Evolutionary conservation across 2,329 filamentous ascomycete genomes (phyloP).

Genomic region (Xylaria sp.): DNA sequence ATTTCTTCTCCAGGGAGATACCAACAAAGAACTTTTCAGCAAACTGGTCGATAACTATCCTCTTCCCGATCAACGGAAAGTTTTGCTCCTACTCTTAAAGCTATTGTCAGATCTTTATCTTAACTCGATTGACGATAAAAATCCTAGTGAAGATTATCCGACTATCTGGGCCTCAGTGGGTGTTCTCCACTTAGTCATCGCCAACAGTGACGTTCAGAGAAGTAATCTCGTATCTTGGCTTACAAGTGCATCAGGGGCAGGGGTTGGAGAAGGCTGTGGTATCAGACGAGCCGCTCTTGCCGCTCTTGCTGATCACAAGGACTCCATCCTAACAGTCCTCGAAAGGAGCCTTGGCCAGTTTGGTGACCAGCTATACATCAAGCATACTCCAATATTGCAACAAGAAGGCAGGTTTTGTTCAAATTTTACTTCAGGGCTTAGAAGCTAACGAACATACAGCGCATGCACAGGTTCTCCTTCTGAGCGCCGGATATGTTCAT

Average conservation of each 20-base stretch:
- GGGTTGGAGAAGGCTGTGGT: slow-evolving; percentile 65
- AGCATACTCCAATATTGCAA: slow-evolving; percentile 80
- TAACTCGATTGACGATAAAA: slow-evolving; percentile 42
- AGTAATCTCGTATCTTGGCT: slow-evolving; percentile 68
- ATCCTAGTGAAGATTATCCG: slow-evolving; percentile 40
- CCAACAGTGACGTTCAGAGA: slow-evolving; percentile 54
- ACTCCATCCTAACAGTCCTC: slow-evolving; percentile 60
- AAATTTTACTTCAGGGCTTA: background rate
- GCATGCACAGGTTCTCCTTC: slow-evolving; percentile 77
- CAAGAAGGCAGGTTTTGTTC: slow-evolving; percentile 74
- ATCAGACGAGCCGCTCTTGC: slow-evolving; percentile 71
- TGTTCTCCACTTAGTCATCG: slow-evolving; percentile 58
- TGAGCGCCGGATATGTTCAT: slow-evolving; percentile 78
- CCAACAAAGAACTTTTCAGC: slow-evolving; percentile 37
- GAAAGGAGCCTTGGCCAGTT: slow-evolving; percentile 76
- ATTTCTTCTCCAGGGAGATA: slow-evolving; percentile 33
- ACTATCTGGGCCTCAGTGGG: slow-evolving; percentile 63
- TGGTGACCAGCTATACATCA: slow-evolving; percentile 85
- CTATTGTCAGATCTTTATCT: slow-evolving; percentile 54
- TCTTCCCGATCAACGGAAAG: slow-evolving; percentile 51
- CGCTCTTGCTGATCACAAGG: slow-evolving; percentile 58
- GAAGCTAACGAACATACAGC: slow-evolving; percentile 53
- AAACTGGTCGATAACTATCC: slow-evolving; percentile 46
- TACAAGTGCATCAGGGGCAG: slow-evolving; percentile 66
- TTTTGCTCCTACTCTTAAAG: slow-evolving; percentile 48